Base-by-base conservation (phyloP, 257 asterid genomes). In the Scutellaria galericulata region DNA sequence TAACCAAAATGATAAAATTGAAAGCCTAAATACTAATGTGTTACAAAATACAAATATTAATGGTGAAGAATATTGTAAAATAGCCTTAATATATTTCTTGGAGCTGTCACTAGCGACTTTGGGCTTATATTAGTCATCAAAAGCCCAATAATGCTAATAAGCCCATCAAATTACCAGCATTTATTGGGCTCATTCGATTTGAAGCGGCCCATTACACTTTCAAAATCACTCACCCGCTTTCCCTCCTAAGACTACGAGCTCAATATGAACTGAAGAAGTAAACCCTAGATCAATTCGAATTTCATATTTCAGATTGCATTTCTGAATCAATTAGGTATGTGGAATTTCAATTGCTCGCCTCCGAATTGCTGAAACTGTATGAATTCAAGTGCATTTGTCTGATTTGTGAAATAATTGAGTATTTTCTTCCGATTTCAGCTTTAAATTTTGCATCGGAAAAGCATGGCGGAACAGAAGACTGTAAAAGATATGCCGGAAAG, bases 401-500 rank as follows among this genome's bases (percentile, higher is more conserved):
- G 39, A 37, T 7, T 4, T 9, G 3, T 5, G 53, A 10, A 62
- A 66, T 7, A 44, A 27, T 5, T 24, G 15, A 9, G 42, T 27
- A 45, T 46, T 58, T 72, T 24, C 57, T 66, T 53, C 15, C 35
- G 10, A 22, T 51, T 64, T 55, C 75, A 78, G 83, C 58, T 22
- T 69, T 11, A 5, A 7, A 48, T 20, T 65, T 9, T 46, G 55
- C 6, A 7, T 40, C n/a, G 35, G 42, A 20, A 47, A 64, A 75
- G 15, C 53, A 82, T 87, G 93, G 90, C 79, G 62, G 52, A 77
- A 12, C 63, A 37, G 39, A 72, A 44, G 58, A 24, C 60, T 46
- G 76, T 60, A 20, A 44, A 52, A 20, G 76, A 54, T 47, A 48
- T 56, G 66, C 1, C 18, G 15, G 55, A 61, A 53, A 72, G 37